Evolutionary conservation across 2,329 filamentous ascomycete species (phyloP), one percentile per base, ranked within the genome.

Genomic region (Grosmannia clavigera): DNA sequence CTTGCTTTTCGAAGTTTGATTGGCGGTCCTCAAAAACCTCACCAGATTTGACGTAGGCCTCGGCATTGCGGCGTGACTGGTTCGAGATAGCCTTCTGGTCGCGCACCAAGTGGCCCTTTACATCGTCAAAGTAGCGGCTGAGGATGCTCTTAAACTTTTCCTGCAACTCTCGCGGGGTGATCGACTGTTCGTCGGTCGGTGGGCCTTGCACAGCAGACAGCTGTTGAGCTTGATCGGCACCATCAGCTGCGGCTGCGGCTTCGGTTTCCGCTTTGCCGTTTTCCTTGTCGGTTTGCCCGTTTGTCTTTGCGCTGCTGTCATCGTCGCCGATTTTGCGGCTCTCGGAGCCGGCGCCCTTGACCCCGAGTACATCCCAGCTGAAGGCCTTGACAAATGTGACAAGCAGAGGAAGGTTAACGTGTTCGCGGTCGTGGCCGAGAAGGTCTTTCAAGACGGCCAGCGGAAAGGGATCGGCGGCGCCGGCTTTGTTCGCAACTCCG

Each of bases 21-120:
- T 99, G 94, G 57, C 94, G 87, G 69, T 99, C 94, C 70, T 99
- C 94, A 65, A 99, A 97, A 5, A 99, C 92, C 70, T 99, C 94
- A 2, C 94, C 94, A 46, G 94, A 97, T 69, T 96, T 96, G 67
- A 99, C 92, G 68, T 99, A 99, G 6, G 92, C 94, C 72, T 99
- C 94, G 0, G 94, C 92, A 73, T 99, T 99, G 66, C 92, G 91
- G 64, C 91, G 89, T 59, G 89, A 90, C 74, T 99, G 94, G 31
- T 82, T 84, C 58, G 85, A 82, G 50, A 99, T 86, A 50, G 88
- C 86, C 71, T 95, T 94, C 70, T 99, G 94, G 67, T 97, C 91
- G n/a, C 89, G 86, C 35, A 92, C 72, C 35, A 99, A 80, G 68
- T 97, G 94, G 19, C 81, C 78, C 69, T 95, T 96, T 65, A 97